Evolutionary conservation across 768 basidiomycete species (phyloP).

Genomic region (Trametes elegans): DNA sequence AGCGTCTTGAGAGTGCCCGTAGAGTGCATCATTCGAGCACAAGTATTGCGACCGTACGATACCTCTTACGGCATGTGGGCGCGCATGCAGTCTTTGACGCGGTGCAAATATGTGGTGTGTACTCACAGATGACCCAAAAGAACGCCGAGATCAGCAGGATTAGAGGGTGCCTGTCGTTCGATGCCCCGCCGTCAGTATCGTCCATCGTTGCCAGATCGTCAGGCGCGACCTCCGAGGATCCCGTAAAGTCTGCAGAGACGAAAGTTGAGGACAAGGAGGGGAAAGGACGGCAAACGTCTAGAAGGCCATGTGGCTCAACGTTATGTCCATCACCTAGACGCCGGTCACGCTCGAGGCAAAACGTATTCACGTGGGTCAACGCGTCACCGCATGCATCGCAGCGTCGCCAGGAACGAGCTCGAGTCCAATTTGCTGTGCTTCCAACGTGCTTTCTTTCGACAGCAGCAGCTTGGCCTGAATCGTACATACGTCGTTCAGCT

Average conservation of each 20-base stretch:
- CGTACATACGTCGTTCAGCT: no score
- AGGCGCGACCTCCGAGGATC: not conserved
- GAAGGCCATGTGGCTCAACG: not conserved
- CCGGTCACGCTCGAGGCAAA: not conserved
- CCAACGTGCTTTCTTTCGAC: no score
- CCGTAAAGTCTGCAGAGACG: not conserved
- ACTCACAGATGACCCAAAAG: conserved; percentile 83
- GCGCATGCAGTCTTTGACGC: no score
- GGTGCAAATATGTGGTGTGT: not conserved
- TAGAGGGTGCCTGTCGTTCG: conserved; percentile 60
- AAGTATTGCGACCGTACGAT: no score
- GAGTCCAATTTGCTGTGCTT: no score
- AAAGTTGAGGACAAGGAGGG: not conserved
- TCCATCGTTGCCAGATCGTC: conserved; percentile 2
- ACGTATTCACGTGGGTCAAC: not conserved
- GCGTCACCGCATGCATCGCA: no score
- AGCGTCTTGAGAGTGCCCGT: no score
- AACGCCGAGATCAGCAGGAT: conserved; percentile 75
- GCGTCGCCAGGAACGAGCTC: no score
- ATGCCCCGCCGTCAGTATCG: conserved; percentile 18
- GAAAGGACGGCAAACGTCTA: not conserved
- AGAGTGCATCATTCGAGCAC: no score
- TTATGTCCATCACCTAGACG: not conserved
- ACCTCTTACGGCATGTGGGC: no score
- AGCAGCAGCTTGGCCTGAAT: no score